Conservation (phyloP, 345 rosid genomes). For the Hirschfeldia incana region DNA sequence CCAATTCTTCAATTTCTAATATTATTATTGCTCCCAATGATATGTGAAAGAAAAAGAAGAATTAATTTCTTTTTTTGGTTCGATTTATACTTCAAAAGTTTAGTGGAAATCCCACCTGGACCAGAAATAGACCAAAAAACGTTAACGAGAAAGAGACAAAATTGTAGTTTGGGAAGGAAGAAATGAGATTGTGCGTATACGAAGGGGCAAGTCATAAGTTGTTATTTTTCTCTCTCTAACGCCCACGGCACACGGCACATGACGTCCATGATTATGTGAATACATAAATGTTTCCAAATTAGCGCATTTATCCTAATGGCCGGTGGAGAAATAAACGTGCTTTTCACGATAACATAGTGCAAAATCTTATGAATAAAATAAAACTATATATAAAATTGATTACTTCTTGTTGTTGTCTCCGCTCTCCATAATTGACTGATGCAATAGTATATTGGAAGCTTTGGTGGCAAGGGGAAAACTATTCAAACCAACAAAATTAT, state of each 20-base stretch:
- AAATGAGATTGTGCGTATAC: slow-evolving; percentile 20
- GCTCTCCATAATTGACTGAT: background rate
- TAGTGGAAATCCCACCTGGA: slow-evolving; percentile 25
- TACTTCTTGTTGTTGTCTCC: background rate
- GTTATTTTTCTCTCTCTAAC: slow-evolving; percentile 2
- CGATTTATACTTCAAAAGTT: background rate
- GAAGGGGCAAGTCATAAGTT: slow-evolving; percentile 34
- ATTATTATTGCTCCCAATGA: background rate
- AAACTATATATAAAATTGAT: background rate
- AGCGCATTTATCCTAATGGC: slow-evolving; percentile 25
- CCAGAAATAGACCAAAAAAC: slow-evolving; percentile 14
- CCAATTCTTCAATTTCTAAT: background rate
- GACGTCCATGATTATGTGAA: background rate
- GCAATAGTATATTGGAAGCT: background rate
- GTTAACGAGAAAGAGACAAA: slow-evolving; percentile 30
- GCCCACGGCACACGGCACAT: slow-evolving; percentile 21
- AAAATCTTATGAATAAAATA: background rate
- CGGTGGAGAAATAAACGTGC: slow-evolving; percentile 1
- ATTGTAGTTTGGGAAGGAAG: slow-evolving; percentile 4
- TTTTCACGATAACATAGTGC: slow-evolving; percentile 1
- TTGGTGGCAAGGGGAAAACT: background rate
- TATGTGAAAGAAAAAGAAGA: background rate
- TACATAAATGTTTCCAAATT: slow-evolving; percentile 17
- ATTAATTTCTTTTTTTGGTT: background rate
- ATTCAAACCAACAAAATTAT: background rate